phyloP scores from a whole-genome alignment of 2,329 filamentous ascomycete species.

The Hypomyces rosellus region DNA sequence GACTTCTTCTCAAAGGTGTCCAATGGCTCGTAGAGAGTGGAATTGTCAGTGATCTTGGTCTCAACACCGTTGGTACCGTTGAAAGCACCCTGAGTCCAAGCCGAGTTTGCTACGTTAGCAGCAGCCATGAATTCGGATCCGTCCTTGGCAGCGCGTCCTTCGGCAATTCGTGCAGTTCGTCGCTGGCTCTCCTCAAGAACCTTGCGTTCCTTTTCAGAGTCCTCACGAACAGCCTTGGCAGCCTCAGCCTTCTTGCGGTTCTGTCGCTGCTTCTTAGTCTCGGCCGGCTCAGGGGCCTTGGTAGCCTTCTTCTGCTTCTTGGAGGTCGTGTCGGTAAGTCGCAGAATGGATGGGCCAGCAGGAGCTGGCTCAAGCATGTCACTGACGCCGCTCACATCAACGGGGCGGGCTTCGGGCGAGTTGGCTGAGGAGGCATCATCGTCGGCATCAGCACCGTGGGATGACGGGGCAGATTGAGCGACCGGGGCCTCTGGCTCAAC shows the following conservation, averaged over 20 bases:
- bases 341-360: constrained; percentile 66
- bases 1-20: constrained; percentile 49
- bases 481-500: constrained; percentile 34
- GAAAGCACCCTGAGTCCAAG: constrained; percentile 35
- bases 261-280: constrained; percentile 94
- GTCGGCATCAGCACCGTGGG: constrained; percentile 68
- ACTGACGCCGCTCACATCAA: constrained; percentile 62
- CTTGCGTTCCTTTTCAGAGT: constrained; percentile 73
- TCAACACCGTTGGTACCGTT: constrained; percentile 21
- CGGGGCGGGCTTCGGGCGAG: constrained; percentile 48
- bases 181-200: constrained; percentile 74
- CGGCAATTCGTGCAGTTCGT: constrained; percentile 71
- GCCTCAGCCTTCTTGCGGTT: constrained; percentile 84
- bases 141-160: constrained; percentile 78
- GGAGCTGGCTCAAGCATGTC: constrained; percentile 82
- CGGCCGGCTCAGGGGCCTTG: constrained; percentile 58
- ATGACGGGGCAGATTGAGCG: constrained; percentile 49
- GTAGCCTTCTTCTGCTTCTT: constrained; percentile 57
- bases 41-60: constrained; percentile 26
- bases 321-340: constrained; percentile 63
- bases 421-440: constrained; percentile 58
- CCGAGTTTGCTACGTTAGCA: constrained; percentile 35
- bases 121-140: constrained; percentile 53
- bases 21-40: constrained; percentile 42
- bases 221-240: constrained; percentile 66